A percentile compares a stretch with the other conserved stretches of the same genome.
phyloP scores from a whole-genome alignment of 108 stramenopile species.

The Nitzschia inconspicua region DNA sequence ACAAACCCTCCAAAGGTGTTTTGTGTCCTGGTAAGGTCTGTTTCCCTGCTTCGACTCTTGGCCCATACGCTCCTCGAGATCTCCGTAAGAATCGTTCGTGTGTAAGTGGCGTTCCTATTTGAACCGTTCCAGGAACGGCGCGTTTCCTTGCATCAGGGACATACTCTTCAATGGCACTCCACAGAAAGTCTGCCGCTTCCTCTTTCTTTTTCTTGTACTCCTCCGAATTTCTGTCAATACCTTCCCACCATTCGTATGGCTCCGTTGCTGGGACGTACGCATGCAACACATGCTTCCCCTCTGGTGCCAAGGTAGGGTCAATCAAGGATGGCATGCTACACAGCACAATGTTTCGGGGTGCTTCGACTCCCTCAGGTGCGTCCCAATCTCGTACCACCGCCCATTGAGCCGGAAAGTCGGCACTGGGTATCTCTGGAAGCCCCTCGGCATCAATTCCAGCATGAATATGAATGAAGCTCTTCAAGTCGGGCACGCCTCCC shows the following conservation, averaged over 20 bases:
- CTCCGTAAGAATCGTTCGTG: conserved; percentile 89
- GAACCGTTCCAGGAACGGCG: conserved; percentile 61
- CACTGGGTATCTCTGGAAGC: conserved; percentile 56
- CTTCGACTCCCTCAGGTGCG: conserved; percentile 71
- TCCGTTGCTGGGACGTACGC: conserved; percentile 91
- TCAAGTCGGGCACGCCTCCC: conserved; percentile 65
- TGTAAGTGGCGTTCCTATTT: conserved; percentile 88
- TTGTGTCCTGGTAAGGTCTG: conserved; percentile 59
- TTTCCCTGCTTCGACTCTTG: conserved; percentile 61
- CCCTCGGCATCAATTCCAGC: conserved; percentile 86
- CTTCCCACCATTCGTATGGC: conserved; percentile 87
- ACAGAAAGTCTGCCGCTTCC: conserved; percentile 85
- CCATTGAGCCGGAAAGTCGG: conserved; percentile 93
- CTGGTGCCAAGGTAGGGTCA: conserved; percentile 83
- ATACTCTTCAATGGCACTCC: conserved; percentile 88
- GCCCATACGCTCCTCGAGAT: conserved; percentile 57
- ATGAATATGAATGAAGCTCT: conserved; percentile 91
- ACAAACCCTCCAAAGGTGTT: conserved; percentile 47
- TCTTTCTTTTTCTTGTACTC: conserved; percentile 83
- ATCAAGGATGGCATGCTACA: conserved; percentile 79
- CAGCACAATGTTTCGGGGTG: conserved; percentile 82
- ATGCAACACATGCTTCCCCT: conserved; percentile 91
- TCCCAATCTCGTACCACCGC: conserved; percentile 91
- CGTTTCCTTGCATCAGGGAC: conserved; percentile 81
- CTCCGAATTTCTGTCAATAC: conserved; percentile 71